These are phyloP conservation scores for Aspergillus costaricaensis DNA, from an alignment of 2,329 filamentous ascomycete species.

Conservation along the genomic window DNA sequence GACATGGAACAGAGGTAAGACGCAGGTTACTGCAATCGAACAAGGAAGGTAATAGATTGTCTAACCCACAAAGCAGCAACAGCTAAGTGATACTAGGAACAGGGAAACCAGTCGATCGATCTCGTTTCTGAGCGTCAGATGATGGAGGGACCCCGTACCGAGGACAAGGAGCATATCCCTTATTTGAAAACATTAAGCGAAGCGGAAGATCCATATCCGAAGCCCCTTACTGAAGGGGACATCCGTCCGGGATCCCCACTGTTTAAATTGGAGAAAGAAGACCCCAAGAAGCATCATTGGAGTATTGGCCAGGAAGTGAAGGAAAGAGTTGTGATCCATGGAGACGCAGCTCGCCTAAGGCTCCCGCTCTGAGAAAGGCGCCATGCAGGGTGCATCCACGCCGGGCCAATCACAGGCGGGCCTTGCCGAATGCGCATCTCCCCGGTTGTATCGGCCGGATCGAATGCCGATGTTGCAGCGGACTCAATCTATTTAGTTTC, in stretches of 20 bases:
- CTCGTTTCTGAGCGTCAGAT: neutral
- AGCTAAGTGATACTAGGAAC: neutral
- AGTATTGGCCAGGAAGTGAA: neutral
- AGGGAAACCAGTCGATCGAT: neutral
- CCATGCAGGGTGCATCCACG: conserved; percentile 25
- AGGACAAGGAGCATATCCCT: conserved; percentile 1
- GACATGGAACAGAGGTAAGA: neutral
- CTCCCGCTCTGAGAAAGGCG: conserved; percentile 41
- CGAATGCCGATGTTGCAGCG: neutral
- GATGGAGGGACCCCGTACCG: neutral
- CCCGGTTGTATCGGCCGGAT: neutral
- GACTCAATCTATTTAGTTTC: too few species aligned
- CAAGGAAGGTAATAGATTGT: neutral
- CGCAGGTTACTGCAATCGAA: neutral
- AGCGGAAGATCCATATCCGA: neutral
- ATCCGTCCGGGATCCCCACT: conserved; percentile 2
- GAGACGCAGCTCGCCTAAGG: conserved; percentile 35
- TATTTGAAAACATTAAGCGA: neutral
- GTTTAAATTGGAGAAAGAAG: neutral
- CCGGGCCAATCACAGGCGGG: conserved; percentile 35
- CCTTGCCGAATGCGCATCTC: conserved; percentile 33
- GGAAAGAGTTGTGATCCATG: neutral
- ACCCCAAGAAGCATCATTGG: neutral
- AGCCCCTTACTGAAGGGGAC: neutral
- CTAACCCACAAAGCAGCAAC: neutral